Evolutionary conservation across 176 grass and related monocot genomes (phyloP).

Genomic region (Aegilops tauschii): DNA sequence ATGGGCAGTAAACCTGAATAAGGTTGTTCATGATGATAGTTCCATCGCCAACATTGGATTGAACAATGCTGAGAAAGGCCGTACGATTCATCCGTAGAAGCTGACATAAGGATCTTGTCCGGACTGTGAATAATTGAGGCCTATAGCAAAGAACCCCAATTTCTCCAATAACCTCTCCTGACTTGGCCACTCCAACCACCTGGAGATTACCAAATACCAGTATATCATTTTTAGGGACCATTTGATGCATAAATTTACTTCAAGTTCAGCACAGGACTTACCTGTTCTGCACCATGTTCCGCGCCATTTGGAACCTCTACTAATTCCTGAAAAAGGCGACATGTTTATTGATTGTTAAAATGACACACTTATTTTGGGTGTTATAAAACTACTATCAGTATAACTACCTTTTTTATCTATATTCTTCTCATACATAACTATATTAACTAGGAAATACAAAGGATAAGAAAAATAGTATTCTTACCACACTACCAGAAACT

Average conservation of each 20-base stretch:
- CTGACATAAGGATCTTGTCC: slow-evolving; percentile 88
- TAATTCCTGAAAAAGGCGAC: slow-evolving; percentile 70
- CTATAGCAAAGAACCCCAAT: slow-evolving; percentile 94
- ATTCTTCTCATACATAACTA: neutral
- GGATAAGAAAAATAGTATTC: neutral
- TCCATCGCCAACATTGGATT: slow-evolving; percentile 90
- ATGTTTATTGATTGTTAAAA: slow-evolving; percentile 36
- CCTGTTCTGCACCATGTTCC: slow-evolving; percentile 56
- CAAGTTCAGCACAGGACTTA: slow-evolving; percentile 30
- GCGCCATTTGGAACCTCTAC: slow-evolving; percentile 45
- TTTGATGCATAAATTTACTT: slow-evolving; percentile 27
- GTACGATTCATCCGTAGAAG: slow-evolving; percentile 84
- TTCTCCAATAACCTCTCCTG: slow-evolving; percentile 90
- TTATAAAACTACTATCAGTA: slow-evolving; percentile 10
- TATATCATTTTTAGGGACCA: slow-evolving; percentile 17
- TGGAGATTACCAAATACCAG: slow-evolving; percentile 39
- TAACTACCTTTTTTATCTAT: neutral
- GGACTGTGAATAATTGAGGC: slow-evolving; percentile 88
- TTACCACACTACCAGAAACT: slow-evolving; percentile 80
- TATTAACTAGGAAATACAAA: slow-evolving; percentile 16
- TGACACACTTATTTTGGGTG: neutral
- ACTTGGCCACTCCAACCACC: slow-evolving; percentile 44
- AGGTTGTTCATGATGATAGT: slow-evolving; percentile 96
- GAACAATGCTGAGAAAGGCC: slow-evolving; percentile 76
- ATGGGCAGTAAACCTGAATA: slow-evolving; percentile 55